phyloP scores from a whole-genome alignment of 208 protist species.

The Herpetomonas samuelpessoai region DNA sequence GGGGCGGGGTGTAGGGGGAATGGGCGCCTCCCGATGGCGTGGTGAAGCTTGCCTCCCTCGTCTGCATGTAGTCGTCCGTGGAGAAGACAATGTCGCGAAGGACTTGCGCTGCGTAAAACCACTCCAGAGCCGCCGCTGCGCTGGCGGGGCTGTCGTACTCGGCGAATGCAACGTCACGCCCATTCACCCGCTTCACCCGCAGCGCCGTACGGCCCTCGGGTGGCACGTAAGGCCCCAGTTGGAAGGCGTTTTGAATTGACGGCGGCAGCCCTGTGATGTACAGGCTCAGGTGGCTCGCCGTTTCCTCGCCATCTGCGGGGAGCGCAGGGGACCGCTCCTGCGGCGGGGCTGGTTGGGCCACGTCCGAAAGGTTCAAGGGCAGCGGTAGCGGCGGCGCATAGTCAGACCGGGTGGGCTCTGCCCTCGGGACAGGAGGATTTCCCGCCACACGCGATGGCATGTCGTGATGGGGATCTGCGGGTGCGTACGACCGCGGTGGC shows the following conservation, averaged over 20 bases:
- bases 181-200: slow-evolving; percentile 40
- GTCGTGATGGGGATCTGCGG: too few relatives aligned
- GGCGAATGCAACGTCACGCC: slow-evolving; percentile 53
- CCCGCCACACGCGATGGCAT: too few relatives aligned
- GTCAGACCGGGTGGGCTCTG: too few relatives aligned
- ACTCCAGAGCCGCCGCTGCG: slow-evolving; percentile 36
- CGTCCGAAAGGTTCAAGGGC: too few relatives aligned
- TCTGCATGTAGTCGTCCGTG: slow-evolving; percentile 1
- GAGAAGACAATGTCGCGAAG: slow-evolving; percentile 20
- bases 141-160: slow-evolving; percentile 35
- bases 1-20: too few relatives aligned
- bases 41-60: not conserved
- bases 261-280: slow-evolving; percentile 50
- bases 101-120: slow-evolving; percentile 33
- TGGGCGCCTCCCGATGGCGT: too few relatives aligned
- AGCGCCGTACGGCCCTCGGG: slow-evolving; percentile 34
- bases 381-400: too few relatives aligned
- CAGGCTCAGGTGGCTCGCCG: slow-evolving; percentile 25
- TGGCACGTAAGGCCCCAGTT: slow-evolving; percentile 47
- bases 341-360: too few relatives aligned
- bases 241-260: slow-evolving; percentile 31
- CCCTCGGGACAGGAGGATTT: too few relatives aligned
- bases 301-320: too few relatives aligned
- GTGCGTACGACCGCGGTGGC: too few relatives aligned
- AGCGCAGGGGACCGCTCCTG: too few relatives aligned